These are phyloP conservation scores for Dunaliella sp. DNA, from an alignment of 139 green algal genomes.

Conservation along the genomic window DNA sequence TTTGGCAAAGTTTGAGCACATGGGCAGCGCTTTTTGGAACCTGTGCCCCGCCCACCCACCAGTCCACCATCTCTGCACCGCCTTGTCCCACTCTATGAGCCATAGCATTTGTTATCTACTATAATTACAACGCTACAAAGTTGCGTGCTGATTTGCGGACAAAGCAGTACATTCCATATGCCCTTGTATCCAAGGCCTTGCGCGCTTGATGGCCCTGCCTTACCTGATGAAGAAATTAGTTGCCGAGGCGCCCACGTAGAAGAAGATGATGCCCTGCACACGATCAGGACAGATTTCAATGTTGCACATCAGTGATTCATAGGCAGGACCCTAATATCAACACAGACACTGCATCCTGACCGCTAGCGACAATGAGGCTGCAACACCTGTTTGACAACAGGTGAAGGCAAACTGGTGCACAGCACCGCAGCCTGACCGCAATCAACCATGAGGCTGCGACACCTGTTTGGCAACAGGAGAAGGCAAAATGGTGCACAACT, in stretches of 20 bases:
- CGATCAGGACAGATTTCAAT: too few species aligned
- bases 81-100: too few species aligned
- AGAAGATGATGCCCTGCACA: constrained; percentile 79
- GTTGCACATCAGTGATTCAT: too few species aligned
- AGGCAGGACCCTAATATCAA: not conserved
- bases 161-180: not conserved
- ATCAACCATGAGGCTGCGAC: not conserved
- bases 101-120: too few species aligned
- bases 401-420: too few species aligned
- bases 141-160: not conserved
- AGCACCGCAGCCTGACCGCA: not conserved
- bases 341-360: not conserved
- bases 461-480: too few species aligned
- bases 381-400: not conserved
- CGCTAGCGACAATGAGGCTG: not conserved
- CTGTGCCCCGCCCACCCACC: too few species aligned
- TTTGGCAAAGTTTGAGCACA: too few species aligned
- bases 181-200: not conserved
- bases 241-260: constrained; percentile 69
- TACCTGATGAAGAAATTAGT: constrained; percentile 83
- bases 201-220: too few species aligned
- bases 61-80: too few species aligned
- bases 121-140: not conserved
- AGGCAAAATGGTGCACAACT: too few species aligned
- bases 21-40: too few species aligned